Evolutionary conservation across 768 basidiomycete genomes (phyloP).

Genomic region (Inosperma sp.): DNA sequence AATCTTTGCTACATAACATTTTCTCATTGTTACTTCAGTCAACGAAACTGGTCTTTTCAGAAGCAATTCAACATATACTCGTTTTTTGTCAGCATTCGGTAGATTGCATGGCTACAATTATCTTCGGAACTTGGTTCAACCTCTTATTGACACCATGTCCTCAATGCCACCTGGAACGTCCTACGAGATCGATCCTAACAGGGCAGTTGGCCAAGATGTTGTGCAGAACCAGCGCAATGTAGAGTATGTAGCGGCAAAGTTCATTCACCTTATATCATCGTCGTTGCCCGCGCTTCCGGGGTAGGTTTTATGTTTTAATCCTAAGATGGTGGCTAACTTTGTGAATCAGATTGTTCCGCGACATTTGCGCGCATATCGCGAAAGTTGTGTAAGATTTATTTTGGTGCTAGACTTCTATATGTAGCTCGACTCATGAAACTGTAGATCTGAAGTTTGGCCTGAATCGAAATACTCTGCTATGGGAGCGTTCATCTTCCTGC

Average conservation of each 20-base stretch:
- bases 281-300: constrained; percentile 69
- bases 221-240: constrained; percentile 67
- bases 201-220: constrained; percentile 53
- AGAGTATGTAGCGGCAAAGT: constrained; percentile 66
- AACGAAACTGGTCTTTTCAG: constrained; percentile 82
- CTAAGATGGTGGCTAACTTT: constrained; percentile 7
- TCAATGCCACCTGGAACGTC: constrained; percentile 67
- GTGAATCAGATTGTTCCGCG: constrained; percentile 68
- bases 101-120: constrained; percentile 91
- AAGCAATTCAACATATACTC: constrained; percentile 81
- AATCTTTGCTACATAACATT: not conserved
- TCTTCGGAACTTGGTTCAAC: constrained; percentile 71
- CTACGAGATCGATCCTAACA: constrained; percentile 74
- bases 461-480: constrained; percentile 77
- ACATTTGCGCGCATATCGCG: constrained; percentile 80
- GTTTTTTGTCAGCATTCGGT: constrained; percentile 82
- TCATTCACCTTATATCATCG: constrained; percentile 68
- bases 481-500: constrained; percentile 88
- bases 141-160: constrained; percentile 71
- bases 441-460: constrained; percentile 64
- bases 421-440: constrained; percentile 2
- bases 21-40: constrained; percentile 39
- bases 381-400: constrained; percentile 59
- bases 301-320: constrained; percentile 40
- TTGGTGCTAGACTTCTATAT: not conserved